phyloP scores from a whole-genome alignment of 768 basidiomycete genomes.

The Tylopilus balloui region DNA sequence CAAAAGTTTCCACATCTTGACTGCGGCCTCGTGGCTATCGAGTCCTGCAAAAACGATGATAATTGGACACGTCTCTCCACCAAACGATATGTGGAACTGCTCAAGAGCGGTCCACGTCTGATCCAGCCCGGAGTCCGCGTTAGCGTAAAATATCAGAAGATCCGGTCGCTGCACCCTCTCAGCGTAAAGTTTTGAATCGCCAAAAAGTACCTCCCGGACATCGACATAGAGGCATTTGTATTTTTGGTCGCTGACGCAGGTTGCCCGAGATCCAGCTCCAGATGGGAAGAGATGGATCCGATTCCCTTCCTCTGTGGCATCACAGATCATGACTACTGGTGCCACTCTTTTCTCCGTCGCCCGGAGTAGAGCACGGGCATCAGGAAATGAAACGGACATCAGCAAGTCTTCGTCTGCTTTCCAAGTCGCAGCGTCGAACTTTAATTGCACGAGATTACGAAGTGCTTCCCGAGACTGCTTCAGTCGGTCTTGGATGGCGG shows the following conservation, averaged over 20 bases:
- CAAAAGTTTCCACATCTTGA: constrained; percentile 11
- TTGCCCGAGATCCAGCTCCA: neutral
- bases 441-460: constrained; percentile 16
- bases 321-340: constrained; percentile 16
- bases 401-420: constrained; percentile 15
- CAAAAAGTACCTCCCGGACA: neutral
- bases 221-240: constrained; percentile 15
- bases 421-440: constrained; percentile 19
- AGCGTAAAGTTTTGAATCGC: neutral
- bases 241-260: constrained; percentile 1
- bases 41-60: constrained; percentile 23
- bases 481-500: constrained; percentile 20
- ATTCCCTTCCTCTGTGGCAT: constrained; percentile 8
- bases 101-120: constrained; percentile 14
- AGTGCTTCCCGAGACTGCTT: constrained; percentile 19
- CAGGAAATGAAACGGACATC: constrained; percentile 18
- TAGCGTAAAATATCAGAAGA: constrained; percentile 22
- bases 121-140: constrained; percentile 7
- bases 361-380: constrained; percentile 15
- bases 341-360: constrained; percentile 8
- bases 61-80: constrained; percentile 19
- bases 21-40: constrained; percentile 12
- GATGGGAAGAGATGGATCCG: constrained; percentile 3
- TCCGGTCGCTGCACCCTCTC: constrained; percentile 13
- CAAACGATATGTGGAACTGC: constrained; percentile 13